Conservation (phyloP, 2,329 filamentous ascomycete species). For the Exophiala aquamarina region DNA sequence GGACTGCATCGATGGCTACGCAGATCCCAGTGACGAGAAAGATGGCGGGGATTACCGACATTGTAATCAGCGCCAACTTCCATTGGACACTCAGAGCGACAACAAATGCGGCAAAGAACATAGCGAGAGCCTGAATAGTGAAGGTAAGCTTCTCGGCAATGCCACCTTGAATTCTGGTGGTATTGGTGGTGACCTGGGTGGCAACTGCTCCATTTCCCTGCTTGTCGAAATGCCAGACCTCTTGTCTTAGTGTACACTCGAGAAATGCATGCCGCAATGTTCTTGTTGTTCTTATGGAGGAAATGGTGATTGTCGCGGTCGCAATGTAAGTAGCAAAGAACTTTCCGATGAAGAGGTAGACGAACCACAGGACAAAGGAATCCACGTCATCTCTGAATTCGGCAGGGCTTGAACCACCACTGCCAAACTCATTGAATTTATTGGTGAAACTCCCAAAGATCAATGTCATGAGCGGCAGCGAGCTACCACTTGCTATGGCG, state of each 20-base stretch:
- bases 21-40: conserved; percentile 29
- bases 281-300: conserved; percentile 29
- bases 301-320: conserved; percentile 29
- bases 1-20: conserved; percentile 26
- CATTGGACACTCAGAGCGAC: conserved; percentile 43
- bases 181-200: conserved; percentile 33
- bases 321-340: conserved; percentile 36
- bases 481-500: conserved; percentile 30
- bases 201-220: conserved; percentile 31
- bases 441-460: conserved; percentile 36
- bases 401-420: conserved; percentile 16
- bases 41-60: conserved; percentile 50
- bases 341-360: conserved; percentile 38
- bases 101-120: conserved; percentile 42
- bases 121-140: conserved; percentile 34
- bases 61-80: conserved; percentile 47
- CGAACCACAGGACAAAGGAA: conserved; percentile 34
- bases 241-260: conserved; percentile 32
- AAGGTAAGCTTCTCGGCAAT: conserved; percentile 42
- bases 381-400: conserved; percentile 24
- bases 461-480: conserved; percentile 38
- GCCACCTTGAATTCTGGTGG: conserved; percentile 38
- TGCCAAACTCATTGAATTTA: conserved; percentile 31
- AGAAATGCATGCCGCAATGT: conserved; percentile 28
- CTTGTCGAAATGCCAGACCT: conserved; percentile 33